phyloP scores from a whole-genome alignment of 148 eudicot species.

The Rhododendron ferrugineum region DNA sequence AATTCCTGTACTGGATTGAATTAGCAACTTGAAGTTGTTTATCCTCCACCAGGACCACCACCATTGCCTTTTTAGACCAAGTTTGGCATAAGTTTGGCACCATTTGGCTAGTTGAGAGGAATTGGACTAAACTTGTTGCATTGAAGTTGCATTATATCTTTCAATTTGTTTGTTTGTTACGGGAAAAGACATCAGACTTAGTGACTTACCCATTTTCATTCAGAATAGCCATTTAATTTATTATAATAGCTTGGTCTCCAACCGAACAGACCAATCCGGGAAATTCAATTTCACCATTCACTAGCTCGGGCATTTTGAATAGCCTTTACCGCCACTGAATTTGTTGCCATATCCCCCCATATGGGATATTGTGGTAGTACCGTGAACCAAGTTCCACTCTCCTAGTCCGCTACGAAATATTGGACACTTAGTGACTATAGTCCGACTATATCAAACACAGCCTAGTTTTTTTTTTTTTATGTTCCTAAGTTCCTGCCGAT shows the following conservation, averaged over 20 bases:
- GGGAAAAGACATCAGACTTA: background rate
- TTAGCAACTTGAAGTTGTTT: background rate
- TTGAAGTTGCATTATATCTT: background rate
- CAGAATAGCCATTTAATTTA: too few species aligned
- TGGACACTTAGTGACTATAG: background rate
- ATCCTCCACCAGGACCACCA: background rate
- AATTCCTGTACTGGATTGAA: background rate
- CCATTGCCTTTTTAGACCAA: background rate
- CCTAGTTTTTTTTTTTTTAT: background rate
- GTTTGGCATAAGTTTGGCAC: background rate
- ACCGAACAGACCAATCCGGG: background rate
- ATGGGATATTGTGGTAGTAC: background rate
- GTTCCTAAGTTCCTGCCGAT: background rate
- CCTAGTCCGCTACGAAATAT: background rate
- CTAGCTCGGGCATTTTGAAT: background rate
- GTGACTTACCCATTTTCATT: background rate
- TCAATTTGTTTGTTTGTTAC: background rate
- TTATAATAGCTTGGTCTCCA: background rate
- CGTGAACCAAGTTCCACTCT: background rate
- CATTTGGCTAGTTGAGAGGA: background rate
- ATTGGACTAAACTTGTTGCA: background rate
- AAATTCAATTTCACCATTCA: background rate
- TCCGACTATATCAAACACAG: background rate
- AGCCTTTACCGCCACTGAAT: background rate
- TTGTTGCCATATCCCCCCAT: background rate